Evolutionary conservation across 2,329 filamentous ascomycete species (phyloP).

Genomic region (Orbilia blumenaviensis): DNA sequence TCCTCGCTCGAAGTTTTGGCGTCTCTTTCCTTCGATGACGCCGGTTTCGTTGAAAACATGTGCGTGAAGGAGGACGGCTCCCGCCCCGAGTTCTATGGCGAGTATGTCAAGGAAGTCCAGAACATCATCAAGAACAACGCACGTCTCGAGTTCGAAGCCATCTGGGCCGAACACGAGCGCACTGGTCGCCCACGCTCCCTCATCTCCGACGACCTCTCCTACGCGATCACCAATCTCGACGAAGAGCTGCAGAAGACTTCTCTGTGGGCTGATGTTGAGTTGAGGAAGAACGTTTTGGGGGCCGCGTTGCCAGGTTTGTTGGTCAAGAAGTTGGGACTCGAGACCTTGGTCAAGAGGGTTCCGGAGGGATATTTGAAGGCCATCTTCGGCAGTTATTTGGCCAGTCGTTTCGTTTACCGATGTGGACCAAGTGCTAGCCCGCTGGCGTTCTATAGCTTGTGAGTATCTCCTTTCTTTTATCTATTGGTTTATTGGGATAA

Average conservation of each 20-base stretch:
- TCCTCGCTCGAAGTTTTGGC: constrained; percentile 96
- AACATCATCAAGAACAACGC: constrained; percentile 90
- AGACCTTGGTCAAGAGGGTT: constrained; percentile 83
- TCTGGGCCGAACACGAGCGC: constrained; percentile 91
- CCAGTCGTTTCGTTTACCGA: constrained; percentile 94
- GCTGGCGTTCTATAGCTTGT: constrained; percentile 99
- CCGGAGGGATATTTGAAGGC: constrained; percentile 90
- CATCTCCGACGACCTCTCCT: constrained; percentile 88
- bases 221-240: constrained; percentile 94
- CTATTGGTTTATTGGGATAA: neutral
- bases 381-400: constrained; percentile 95
- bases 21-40: constrained; percentile 91
- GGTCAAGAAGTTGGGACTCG: constrained; percentile 87
- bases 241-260: constrained; percentile 95
- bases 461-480: constrained; percentile 63
- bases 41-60: constrained; percentile 90
- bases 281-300: constrained; percentile 78
- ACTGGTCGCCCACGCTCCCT: constrained; percentile 82
- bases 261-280: constrained; percentile 83
- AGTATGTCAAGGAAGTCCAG: constrained; percentile 92
- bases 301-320: constrained; percentile 88
- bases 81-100: constrained; percentile 87
- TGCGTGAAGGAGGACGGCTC: constrained; percentile 80
- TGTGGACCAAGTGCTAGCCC: constrained; percentile 92
- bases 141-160: constrained; percentile 92